Evolutionary conservation across 139 green algal species (phyloP), one percentile per base, ranked within the genome.

Genomic region (Monoraphidium neglectum): DNA sequence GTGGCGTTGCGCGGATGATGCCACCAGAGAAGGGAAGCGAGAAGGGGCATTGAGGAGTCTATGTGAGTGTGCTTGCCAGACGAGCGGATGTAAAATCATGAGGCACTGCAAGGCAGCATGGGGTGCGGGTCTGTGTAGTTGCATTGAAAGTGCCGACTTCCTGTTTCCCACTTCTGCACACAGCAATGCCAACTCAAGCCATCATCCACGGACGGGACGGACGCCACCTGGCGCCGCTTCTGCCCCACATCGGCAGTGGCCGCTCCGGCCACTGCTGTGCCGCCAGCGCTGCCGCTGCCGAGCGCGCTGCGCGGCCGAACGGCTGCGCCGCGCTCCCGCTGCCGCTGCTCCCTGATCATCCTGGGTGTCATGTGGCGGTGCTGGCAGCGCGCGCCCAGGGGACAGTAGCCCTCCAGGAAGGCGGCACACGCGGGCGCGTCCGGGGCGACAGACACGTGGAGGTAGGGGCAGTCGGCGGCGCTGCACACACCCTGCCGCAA

Each of bases 361-460:
- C 60, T 72, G 33, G 76, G 59, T 6, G 85, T 93, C 15, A 89
- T 57, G 74, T 94, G 90, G 72, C 89, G 88, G 49, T 86, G 74
- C 1, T 74, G 67, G 83, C 90, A 94, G 23, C 59, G 40, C 1
- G 68, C 36, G 4, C 90, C 90, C 24, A 76, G 68, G 26, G 90
- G 81, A 72, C 90, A 94, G 70, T 89, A 77, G 53, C 90, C 88
- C 3, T 61, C 33, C 60, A 90, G 77, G 82, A 93, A 94, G 36
- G 77, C 81, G 18, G 74, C 68, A 77, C 90, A 94, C 1, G 84
- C 33, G 15, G 83, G 87, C 2, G 90, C 81, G 23, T 65, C 46
- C 12, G 88, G 60, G 2, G 80, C 61, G 59, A 90, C 74, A 56
- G 86, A 82, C 38, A 91, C 81, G 65, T 94, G 90, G 5, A 92